Evolutionary conservation across 768 basidiomycete genomes (phyloP).

Genomic region (Clavulina sp.): DNA sequence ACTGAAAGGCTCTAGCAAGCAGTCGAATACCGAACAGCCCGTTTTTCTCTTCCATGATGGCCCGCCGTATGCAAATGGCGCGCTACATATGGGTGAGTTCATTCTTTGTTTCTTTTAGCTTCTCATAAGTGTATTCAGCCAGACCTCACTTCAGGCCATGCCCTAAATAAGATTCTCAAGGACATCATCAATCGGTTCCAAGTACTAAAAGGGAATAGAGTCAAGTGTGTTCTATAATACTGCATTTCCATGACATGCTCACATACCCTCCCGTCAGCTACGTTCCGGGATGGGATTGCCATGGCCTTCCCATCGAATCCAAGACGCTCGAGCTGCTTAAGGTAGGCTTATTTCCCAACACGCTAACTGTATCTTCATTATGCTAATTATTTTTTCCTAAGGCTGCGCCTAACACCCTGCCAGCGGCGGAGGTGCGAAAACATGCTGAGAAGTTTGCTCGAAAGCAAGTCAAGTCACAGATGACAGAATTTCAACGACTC

Average conservation of each 20-base stretch:
- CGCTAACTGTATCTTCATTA: conserved; percentile 5
- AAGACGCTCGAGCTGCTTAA: conserved; percentile 68
- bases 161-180: conserved; percentile 89
- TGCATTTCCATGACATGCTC: background rate
- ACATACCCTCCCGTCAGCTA: conserved; percentile 35
- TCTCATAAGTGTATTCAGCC: background rate
- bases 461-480: conserved; percentile 58
- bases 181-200: conserved; percentile 89
- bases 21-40: conserved; percentile 43
- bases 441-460: conserved; percentile 58
- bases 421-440: conserved; percentile 42
- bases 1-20: conserved; percentile 23
- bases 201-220: conserved; percentile 52
- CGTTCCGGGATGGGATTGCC: conserved; percentile 94
- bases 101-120: background rate
- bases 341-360: conserved; percentile 21
- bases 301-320: conserved; percentile 92
- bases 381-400: conserved; percentile 15
- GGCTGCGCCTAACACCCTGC: conserved; percentile 39
- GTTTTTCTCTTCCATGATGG: conserved; percentile 86
- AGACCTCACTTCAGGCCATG: conserved; percentile 71
- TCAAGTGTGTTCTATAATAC: conserved; percentile 42
- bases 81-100: conserved; percentile 76
- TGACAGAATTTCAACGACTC: conserved; percentile 57
- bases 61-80: conserved; percentile 93